Conservation (phyloP, 2,329 filamentous ascomycete species). For the Reticulascus tulasneorum region DNA sequence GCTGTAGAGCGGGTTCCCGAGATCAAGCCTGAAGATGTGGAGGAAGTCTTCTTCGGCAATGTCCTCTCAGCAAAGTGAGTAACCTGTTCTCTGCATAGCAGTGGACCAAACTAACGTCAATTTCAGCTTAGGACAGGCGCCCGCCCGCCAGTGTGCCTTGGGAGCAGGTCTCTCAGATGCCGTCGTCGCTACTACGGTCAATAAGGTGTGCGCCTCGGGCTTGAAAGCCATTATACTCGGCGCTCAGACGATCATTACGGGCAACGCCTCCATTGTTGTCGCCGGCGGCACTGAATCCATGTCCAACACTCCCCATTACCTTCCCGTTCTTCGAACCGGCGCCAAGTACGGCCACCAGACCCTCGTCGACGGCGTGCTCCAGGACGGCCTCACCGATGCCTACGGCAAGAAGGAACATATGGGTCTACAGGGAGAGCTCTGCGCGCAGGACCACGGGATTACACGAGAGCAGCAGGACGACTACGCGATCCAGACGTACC, state of each 20-base stretch:
- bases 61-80: constrained; percentile 90
- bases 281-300: constrained; percentile 97
- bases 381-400: constrained; percentile 91
- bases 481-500: constrained; percentile 92
- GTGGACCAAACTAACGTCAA: neutral
- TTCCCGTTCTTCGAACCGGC: constrained; percentile 78
- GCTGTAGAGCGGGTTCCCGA: constrained; percentile 82
- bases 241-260: constrained; percentile 95
- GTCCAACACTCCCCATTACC: constrained; percentile 97
- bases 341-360: constrained; percentile 91
- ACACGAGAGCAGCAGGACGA: constrained; percentile 85
- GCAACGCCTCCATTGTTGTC: constrained; percentile 87
- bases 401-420: constrained; percentile 93
- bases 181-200: constrained; percentile 86
- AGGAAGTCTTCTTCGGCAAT: constrained; percentile 98
- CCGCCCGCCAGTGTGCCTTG: constrained; percentile 89
- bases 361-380: constrained; percentile 85
- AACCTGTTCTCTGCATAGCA: constrained; percentile 2
- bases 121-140: constrained; percentile 84
- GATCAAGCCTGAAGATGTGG: constrained; percentile 83
- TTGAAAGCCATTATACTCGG: constrained; percentile 93
- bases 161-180: constrained; percentile 77
- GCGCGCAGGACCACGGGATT: constrained; percentile 77
- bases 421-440: constrained; percentile 90
- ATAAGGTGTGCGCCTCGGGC: constrained; percentile 97